Evolutionary conservation across 345 rosid genomes (phyloP).

Genomic region (Cardamine chenopodiifolia): DNA sequence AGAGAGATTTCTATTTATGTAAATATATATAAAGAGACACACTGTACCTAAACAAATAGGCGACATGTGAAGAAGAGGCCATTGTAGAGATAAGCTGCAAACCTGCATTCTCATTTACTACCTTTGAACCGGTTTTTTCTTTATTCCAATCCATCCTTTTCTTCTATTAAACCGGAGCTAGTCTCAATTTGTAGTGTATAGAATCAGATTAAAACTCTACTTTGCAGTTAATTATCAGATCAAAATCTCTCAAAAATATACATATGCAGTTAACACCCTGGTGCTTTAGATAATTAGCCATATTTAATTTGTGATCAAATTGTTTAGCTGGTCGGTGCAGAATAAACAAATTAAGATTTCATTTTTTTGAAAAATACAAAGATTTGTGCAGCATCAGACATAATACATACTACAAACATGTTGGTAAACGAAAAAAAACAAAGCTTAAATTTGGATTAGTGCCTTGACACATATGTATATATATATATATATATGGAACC

Average conservation of each 20-base stretch:
- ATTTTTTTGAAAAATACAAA: not conserved
- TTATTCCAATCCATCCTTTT: conserved; percentile 10
- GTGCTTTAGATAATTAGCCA: not conserved
- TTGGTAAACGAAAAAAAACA: not conserved
- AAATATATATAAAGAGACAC: conserved; percentile 32
- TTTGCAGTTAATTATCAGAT: not conserved
- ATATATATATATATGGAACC: not conserved
- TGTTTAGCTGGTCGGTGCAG: conserved; percentile 5
- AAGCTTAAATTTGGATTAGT: conserved; percentile 6
- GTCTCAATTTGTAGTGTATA: not conserved
- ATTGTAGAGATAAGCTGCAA: conserved; percentile 39
- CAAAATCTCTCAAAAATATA: not conserved
- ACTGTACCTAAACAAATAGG: conserved; percentile 39
- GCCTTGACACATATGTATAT: not conserved
- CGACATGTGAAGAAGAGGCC: conserved; percentile 42
- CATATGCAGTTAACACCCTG: not conserved
- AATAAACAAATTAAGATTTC: not conserved
- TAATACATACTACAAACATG: conserved; percentile 8
- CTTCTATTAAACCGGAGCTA: conserved; percentile 5
- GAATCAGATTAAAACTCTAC: not conserved
- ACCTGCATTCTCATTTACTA: conserved; percentile 43
- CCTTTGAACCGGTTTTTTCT: conserved; percentile 22
- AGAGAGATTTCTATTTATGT: conserved; percentile 28
- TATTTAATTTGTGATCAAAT: not conserved
- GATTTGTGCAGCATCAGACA: conserved; percentile 4